These are phyloP conservation scores for Beauveria varroae DNA, from an alignment of 2,329 filamentous ascomycete genomes.

Conservation along the genomic window DNA sequence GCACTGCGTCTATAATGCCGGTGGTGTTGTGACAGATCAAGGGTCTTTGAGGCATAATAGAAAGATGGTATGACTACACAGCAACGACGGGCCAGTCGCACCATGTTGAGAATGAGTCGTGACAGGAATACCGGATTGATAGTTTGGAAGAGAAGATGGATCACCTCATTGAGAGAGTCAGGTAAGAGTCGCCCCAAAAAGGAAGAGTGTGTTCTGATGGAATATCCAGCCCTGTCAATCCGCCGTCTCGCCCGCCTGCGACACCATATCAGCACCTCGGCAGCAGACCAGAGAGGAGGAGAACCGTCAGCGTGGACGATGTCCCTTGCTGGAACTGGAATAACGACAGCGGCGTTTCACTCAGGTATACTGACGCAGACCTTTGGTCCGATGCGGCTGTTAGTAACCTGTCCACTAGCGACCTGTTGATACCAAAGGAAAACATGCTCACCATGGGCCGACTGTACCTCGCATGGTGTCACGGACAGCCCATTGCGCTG, in stretches of 20 bases:
- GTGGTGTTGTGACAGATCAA: background rate
- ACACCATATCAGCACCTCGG: background rate
- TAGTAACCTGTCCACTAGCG: background rate
- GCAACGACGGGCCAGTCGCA: background rate
- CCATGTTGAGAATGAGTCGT: conserved; percentile 7
- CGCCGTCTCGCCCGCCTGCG: background rate
- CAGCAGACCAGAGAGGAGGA: background rate
- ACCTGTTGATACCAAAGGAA: conserved; percentile 3
- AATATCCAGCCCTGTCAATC: background rate
- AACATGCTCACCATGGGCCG: conserved; percentile 18
- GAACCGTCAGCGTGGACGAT: conserved; percentile 8
- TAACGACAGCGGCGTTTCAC: background rate
- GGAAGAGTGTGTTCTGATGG: background rate
- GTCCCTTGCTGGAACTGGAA: conserved; percentile 8
- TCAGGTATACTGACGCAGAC: background rate
- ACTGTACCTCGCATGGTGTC: conserved; percentile 39
- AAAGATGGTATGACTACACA: conserved; percentile 14
- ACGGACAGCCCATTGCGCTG: conserved; percentile 41
- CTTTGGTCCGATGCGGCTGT: background rate
- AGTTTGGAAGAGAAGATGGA: conserved; percentile 22
- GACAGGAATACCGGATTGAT: conserved; percentile 27
- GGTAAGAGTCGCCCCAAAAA: background rate
- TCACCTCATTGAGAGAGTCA: conserved; percentile 17
- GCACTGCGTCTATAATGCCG: conserved; percentile 33
- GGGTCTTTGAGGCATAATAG: conserved; percentile 11